Evolutionary conservation across 352 stramenopile species (phyloP), one percentile per base, ranked within the genome.

Genomic region (Elongisporangium prolatum): DNA sequence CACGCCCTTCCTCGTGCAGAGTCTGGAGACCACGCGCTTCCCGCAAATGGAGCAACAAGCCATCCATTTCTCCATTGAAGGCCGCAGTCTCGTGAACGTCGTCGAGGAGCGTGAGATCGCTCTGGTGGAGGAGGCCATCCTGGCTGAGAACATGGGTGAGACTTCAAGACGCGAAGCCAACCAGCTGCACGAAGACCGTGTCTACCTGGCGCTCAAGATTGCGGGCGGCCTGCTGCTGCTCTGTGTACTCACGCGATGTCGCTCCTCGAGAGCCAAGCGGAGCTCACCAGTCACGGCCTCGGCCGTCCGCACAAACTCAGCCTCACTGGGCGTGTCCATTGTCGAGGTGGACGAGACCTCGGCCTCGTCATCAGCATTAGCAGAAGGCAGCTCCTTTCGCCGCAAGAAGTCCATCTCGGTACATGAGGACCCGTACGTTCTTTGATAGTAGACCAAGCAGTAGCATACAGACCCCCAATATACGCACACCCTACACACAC

Each of bases 11-110:
- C 48, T 86, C 24, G 74, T 80, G 55, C 60, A 88, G 28, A 89
- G 75, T 52, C 65, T 92, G 14, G 70, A 76, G 14, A 70, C 65
- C 13, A 92, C 83, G 0, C 76, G 78, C 28, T 89, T 80, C 56
- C 54, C 68, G 9, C 52, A 64, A 40, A 70, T 85, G 21, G 83
- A 92, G 60, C 74, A 86, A 56, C 74, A 88, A n/a, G 83, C 83
- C 25, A 89, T 92, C 47, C 69, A 84, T 2, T 89, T 83, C 61
- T 92, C 83, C 13, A 92, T 92, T 52, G 80, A 90, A 74, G 83
- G 76, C 14, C 76, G 83, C 17, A 71, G 71, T 9, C 64, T 86
- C 1, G 64, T 92, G 10, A 82, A 72, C 21, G 65, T 63, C 16
- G 64, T 61, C 11, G 83, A 92, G 63, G 83, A 92, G 54, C 68